Evolutionary conservation across 768 basidiomycete genomes (phyloP).

Genomic region (Pisolithus microcarpus): DNA sequence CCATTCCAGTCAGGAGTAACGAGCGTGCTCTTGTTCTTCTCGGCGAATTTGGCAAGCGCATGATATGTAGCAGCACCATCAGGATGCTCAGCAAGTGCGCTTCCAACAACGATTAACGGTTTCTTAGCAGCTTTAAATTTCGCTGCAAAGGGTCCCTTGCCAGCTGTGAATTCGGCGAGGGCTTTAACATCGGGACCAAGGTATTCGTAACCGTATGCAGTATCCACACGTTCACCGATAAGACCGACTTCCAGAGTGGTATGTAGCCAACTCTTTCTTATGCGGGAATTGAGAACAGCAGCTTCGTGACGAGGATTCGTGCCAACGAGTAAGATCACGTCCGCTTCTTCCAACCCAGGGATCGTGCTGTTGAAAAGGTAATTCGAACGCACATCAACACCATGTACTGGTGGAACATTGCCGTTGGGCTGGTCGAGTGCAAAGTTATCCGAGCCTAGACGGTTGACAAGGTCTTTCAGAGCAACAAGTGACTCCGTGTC

Average conservation of each 20-base stretch:
- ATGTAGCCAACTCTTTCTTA: conserved; percentile 91
- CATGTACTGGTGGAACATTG: conserved; percentile 59
- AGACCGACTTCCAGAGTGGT: conserved; percentile 80
- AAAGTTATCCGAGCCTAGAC: conserved; percentile 91
- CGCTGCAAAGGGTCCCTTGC: conserved; percentile 72
- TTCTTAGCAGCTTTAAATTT: conserved; percentile 87
- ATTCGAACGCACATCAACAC: conserved; percentile 89
- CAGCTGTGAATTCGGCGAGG: conserved; percentile 67
- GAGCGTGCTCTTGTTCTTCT: conserved; percentile 66
- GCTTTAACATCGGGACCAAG: conserved; percentile 73
- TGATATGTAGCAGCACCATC: conserved; percentile 78
- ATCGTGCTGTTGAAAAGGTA: conserved; percentile 96
- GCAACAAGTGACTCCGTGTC: conserved; percentile 93
- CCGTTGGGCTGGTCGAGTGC: conserved; percentile 71
- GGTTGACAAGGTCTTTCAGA: conserved; percentile 88
- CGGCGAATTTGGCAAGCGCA: conserved; percentile 70
- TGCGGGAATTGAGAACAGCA: conserved; percentile 93
- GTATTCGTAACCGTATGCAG: conserved; percentile 89
- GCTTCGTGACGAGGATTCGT: conserved; percentile 98
- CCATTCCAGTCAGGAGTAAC: conserved; percentile 93
- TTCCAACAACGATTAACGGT: conserved; percentile 91
- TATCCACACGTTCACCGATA: conserved; percentile 87
- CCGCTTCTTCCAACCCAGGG: conserved; percentile 83
- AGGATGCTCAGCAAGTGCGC: conserved; percentile 74
- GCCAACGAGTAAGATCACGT: conserved; percentile 88